These are phyloP conservation scores for Lathyrus aphaca DNA, from an alignment of 306 rosid genomes.

Conservation along the genomic window DNA sequence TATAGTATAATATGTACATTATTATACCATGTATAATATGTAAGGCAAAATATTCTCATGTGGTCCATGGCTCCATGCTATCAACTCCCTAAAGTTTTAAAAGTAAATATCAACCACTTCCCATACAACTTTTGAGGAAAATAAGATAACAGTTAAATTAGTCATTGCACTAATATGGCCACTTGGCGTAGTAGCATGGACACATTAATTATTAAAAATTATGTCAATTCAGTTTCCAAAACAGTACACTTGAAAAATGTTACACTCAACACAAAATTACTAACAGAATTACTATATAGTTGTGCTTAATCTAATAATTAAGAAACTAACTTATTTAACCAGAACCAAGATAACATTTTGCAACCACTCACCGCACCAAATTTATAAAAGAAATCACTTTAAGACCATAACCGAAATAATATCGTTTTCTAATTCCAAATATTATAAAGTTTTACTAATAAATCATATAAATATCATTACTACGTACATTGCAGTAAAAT, in stretches of 20 bases:
- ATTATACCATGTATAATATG: too few relatives aligned
- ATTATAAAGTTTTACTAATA: not conserved
- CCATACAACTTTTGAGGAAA: not conserved
- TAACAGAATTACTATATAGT: not conserved
- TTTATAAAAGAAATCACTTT: not conserved
- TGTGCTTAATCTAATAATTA: not conserved
- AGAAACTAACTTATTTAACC: conserved; percentile 1
- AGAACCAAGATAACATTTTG: conserved; percentile 14
- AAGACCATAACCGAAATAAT: not conserved
- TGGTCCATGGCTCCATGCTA: not conserved
- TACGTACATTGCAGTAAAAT: not conserved
- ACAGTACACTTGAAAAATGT: conserved; percentile 4
- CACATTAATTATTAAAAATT: not conserved
- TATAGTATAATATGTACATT: too few relatives aligned
- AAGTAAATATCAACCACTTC: conserved; percentile 32
- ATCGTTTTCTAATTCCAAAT: not conserved
- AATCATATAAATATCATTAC: not conserved
- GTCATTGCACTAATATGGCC: not conserved
- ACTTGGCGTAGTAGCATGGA: not conserved
- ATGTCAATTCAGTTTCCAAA: not conserved
- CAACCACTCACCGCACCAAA: not conserved
- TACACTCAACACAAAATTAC: not conserved
- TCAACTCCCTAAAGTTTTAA: conserved; percentile 10
- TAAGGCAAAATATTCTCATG: too few relatives aligned
- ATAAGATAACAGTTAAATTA: not conserved